Percentiles rank a stretch among this genome's conserved stretches.
Evolutionary conservation across 1,284 basidiomycete species (phyloP).

Genomic region (Sanghuangporus weigelae): DNA sequence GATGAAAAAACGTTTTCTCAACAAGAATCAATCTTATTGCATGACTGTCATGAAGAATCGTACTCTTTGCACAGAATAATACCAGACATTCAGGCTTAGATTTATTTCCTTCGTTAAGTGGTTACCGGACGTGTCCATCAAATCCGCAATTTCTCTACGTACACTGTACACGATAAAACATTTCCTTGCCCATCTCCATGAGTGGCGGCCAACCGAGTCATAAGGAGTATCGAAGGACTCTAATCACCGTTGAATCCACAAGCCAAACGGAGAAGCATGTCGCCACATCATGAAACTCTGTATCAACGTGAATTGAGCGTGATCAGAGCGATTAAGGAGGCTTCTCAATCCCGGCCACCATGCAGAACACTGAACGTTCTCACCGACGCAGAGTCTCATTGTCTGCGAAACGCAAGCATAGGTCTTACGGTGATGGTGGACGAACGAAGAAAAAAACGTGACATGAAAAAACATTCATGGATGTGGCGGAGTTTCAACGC

Average conservation of each 20-base stretch:
- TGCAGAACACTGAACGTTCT: conserved; percentile 32
- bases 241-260: too few species aligned
- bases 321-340: conserved; percentile 79
- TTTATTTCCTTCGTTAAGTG: too few species aligned
- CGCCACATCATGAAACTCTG: conserved; percentile 79
- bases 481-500: conserved; percentile 20
- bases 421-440: conserved; percentile 23
- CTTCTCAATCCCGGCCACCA: conserved; percentile 46
- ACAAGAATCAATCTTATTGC: not conserved
- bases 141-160: too few species aligned
- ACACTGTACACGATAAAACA: too few species aligned
- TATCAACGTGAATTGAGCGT: conserved; percentile 53
- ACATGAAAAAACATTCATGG: conserved; percentile 25
- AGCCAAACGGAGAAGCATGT: conserved; percentile 30
- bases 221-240: too few species aligned
- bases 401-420: conserved; percentile 54
- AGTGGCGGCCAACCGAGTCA: too few species aligned
- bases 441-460: conserved; percentile 40
- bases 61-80: too few species aligned
- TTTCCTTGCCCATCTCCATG: too few species aligned
- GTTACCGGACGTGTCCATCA: too few species aligned
- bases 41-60: too few species aligned
- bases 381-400: conserved; percentile 36
- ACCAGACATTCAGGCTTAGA: too few species aligned
- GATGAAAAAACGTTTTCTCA: not conserved